These are phyloP conservation scores for Ganoderma resinaceum DNA, from an alignment of 1,284 basidiomycete genomes.

Conservation along the genomic window DNA sequence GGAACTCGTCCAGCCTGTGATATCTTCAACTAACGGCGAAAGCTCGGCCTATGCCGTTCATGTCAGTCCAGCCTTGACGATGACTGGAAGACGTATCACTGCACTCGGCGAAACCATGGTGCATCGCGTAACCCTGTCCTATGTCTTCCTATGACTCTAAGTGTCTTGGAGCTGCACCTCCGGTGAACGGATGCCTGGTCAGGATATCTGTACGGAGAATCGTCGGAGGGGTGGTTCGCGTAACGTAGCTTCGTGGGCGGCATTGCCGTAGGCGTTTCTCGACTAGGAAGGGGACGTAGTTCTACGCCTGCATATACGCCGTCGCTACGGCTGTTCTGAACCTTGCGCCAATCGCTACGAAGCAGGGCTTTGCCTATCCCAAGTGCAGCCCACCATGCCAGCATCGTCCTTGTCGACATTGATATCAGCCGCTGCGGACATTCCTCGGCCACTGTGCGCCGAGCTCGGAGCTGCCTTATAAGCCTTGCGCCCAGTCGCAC, in stretches of 20 bases:
- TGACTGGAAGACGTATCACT: constrained; percentile 7
- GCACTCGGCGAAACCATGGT: constrained; percentile 28
- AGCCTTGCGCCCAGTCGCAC: constrained; percentile 21
- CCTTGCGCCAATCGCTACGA: constrained; percentile 13
- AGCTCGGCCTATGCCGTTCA: constrained; percentile 23
- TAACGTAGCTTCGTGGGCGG: constrained; percentile 16
- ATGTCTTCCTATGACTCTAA: neutral
- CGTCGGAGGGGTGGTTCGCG: constrained; percentile 17
- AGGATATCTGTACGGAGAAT: constrained; percentile 22
- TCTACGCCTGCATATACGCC: neutral
- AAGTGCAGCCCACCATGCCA: neutral
- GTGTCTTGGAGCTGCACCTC: neutral
- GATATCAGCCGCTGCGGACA: constrained; percentile 34
- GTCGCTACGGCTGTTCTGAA: constrained; percentile 12
- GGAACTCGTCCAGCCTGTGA: too few species aligned
- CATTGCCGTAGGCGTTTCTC: constrained; percentile 15
- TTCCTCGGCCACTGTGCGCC: constrained; percentile 32
- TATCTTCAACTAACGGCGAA: constrained; percentile 19
- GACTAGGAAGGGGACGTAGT: constrained; percentile 29
- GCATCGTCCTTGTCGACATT: constrained; percentile 24
- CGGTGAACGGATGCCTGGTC: constrained; percentile 1
- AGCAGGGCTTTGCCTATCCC: neutral
- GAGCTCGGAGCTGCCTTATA: constrained; percentile 30
- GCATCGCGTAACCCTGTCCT: neutral
- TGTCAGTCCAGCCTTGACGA: constrained; percentile 9